Base-by-base conservation (phyloP, 148 eudicot genomes). In the Rhododendron ovatum region DNA sequence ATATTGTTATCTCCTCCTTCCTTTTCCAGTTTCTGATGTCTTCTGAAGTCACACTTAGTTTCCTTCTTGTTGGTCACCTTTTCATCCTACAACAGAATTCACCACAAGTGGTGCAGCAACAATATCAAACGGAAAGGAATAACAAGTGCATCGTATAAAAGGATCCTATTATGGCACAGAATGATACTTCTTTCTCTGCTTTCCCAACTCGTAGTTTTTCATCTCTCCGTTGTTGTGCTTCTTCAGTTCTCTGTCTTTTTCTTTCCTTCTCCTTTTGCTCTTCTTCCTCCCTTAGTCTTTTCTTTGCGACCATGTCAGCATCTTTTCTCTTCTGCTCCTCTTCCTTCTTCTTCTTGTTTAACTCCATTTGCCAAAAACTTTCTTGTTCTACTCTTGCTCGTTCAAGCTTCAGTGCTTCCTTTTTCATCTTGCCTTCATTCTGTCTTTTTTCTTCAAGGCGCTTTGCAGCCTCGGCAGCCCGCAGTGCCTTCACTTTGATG, bases 281-380 rank as follows among this genome's bases (percentile, higher is more conserved):
- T 86, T 94, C 98, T 91, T 95, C 98, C 88, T 92, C 98, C 89
- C 98, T 93, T 77, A 85, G 90, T 87, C 98, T 93, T 90, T 95
- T 97, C 89, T 91, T 94, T 48, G 92, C 93, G 78, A 89, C 92
- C 69, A 83, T 88, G 83, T 91, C 94, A 85, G 93, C 96, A 76
- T 93, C 96, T 86, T 91, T 93, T 88, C 88, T 95, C 92, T 89
- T 94, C 82, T 80, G 86, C 83, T 92, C 94, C 78, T 95, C 98
- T 86, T 92, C 93, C 85, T 94, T 92, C 86, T 86, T 88, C 86
- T 92, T 95, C 91, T 85, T 95, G 59, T 88, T 82, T 43, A 95
- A 85, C 89, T 95, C 98, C 88, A 89, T 87, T 80, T 91, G 90
- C 91, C 85, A 88, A 89, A 92, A 76, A 39, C 92, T 94, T 89